Base-by-base conservation (phyloP, 2,329 filamentous ascomycete species). In the Aureobasidium zeae region DNA sequence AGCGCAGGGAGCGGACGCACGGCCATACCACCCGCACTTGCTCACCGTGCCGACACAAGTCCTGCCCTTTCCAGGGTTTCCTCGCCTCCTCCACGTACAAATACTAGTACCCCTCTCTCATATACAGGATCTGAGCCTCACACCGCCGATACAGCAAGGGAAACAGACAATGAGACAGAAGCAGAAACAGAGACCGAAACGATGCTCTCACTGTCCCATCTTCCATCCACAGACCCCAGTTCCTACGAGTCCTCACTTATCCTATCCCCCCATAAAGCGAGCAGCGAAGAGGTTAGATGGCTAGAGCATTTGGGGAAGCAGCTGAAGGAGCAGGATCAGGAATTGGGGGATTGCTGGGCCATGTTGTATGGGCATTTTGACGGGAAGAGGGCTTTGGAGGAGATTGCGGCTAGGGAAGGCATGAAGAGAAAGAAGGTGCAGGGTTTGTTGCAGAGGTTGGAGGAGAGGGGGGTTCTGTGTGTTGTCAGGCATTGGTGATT, bases 291-390 rank as follows among this genome's bases (percentile, higher is more conserved):
- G 24, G 42, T 38, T 10, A 28, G 44, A 10, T 50, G 49, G 49
- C 24, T 50, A n/a, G 34, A 25, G 19, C 20, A 43, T 13, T 46
- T 50, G 7, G 44, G 44, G 5, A 20, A 33, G n/a, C 26, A 36
- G 7, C 20, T 89, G 57, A 83, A 94, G 8, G 71, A 79, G 49
- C 66, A 69, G 12, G 71, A 79, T 49, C 66, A 69, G 12, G 75
- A 78, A 47, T 62, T 84, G 11, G 71, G 76, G 30, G 73, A 77
- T 45, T 73, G 76, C 35, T 94, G 87, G 83, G 75, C 77, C 2
- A 68, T 73, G 32, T 78, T 94, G 53, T 74, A 81, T 55, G 86
- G 83, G 61, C 91, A 95, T 62, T 86, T 96, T 54, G 88, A 96
- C 60, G 91, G 91, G 1, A 75, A 73, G 45, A 80, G 83, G 57